Percentiles rank a stretch among this genome's conserved stretches.
phyloP scores from a whole-genome alignment of 1,284 basidiomycete genomes.

The Rhodotorula sp. region DNA sequence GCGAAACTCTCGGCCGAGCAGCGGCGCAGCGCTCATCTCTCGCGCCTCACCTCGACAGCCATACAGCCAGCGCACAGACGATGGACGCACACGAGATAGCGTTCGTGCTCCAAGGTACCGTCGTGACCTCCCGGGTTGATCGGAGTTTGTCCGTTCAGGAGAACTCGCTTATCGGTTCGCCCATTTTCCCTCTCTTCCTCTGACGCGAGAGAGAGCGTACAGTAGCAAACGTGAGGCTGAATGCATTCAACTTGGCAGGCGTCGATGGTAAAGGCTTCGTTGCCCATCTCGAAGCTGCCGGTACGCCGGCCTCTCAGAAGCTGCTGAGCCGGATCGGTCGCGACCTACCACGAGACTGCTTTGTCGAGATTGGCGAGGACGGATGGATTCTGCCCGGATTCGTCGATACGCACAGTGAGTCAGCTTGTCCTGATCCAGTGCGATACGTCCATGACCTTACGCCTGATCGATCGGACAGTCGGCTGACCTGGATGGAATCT shows the following conservation, averaged over 20 bases:
- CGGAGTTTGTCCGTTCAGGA: conserved; percentile 58
- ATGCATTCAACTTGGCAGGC: conserved; percentile 48
- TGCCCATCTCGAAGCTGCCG: conserved; percentile 50
- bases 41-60: too few relatives aligned
- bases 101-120: conserved; percentile 54
- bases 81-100: background rate
- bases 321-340: background rate
- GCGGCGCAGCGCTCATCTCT: too few relatives aligned
- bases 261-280: conserved; percentile 61
- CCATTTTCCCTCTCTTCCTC: conserved; percentile 7
- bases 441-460: too few relatives aligned
- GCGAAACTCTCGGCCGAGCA: too few relatives aligned
- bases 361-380: conserved; percentile 32
- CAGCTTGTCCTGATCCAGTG: too few relatives aligned
- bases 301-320: background rate
- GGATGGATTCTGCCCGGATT: conserved; percentile 73
- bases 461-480: too few relatives aligned
- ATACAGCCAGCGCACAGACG: background rate
- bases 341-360: conserved; percentile 7
- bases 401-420: conserved; percentile 39
- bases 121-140: conserved; percentile 60
- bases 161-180: conserved; percentile 61
- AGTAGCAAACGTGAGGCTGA: too few relatives aligned
- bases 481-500: background rate
- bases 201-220: too few relatives aligned